Evolutionary conservation across 164 flowering plant genomes (phyloP), one percentile per base, ranked within the genome.

Genomic region (Santalum album): DNA sequence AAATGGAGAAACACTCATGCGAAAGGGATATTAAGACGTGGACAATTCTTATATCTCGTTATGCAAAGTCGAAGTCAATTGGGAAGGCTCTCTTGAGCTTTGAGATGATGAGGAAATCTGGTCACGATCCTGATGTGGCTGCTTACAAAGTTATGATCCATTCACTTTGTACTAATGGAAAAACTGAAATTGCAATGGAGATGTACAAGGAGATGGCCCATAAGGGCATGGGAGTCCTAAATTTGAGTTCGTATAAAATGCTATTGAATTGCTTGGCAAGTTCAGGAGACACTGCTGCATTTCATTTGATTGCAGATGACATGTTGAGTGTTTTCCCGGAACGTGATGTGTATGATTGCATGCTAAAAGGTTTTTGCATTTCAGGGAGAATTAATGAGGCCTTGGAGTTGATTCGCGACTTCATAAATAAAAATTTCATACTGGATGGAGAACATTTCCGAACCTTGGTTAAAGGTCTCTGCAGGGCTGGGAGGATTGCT

Each of bases 101-200:
- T 59, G 85, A 82, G 49, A 69, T 72, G 54, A 83, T 86, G 87
- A 75, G 64, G 72, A 71, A 64, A 65, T 70, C 65, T 18, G 82
- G 85, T 38, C 53, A 55, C 38, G 72, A 81, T 49, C 87, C 90
- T 16, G 96, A 86, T 79, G 76, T 49, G 2, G 25, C 17, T 17
- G 74, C 68, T 25, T 86, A 82, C 52, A 69, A 51, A 51, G 50
- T 54, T 10, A 69, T 84, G 64, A 59, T 90, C n/a, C 58, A 47
- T 36, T 55, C 63, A 14, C 82, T 86, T 21, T 84, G 80, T 51
- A 53, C 43, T 51, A 77, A 75, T 16, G 58, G 74, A 24, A 82
- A 79, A 57, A 62, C 78, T 19, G 90, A 87, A n/a, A 64, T 86
- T 62, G 98, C 90, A 0, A 42, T 78, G 65, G 95, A 84, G 61